A percentile compares a stretch with the other conserved stretches of the same genome.
These are phyloP conservation scores for Phytophthora quininea DNA, from an alignment of 352 stramenopile genomes.

Conservation along the genomic window DNA sequence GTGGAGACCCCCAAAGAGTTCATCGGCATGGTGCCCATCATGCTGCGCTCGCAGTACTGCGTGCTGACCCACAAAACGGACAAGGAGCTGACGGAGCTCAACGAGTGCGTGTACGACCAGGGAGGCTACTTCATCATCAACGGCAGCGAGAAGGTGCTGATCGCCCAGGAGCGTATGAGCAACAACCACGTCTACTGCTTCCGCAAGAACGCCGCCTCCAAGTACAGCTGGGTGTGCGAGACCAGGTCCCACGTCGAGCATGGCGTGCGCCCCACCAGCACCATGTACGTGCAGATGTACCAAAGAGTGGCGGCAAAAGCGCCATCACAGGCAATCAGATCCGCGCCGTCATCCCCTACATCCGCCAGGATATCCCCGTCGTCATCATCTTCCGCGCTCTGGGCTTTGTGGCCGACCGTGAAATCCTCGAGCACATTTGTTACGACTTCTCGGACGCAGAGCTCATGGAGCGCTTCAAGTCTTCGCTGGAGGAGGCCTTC, in stretches of 20 bases:
- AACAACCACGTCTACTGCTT: slow-evolving; percentile 99
- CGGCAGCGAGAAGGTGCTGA: slow-evolving; percentile 98
- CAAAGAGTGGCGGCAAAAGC: slow-evolving; percentile 92
- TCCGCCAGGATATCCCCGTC: slow-evolving; percentile 98
- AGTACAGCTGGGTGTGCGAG: slow-evolving; percentile 97
- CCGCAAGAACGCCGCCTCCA: slow-evolving; percentile 97
- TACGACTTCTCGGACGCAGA: slow-evolving; percentile 98
- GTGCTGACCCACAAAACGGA: slow-evolving; percentile 93
- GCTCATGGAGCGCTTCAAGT: slow-evolving; percentile 99
- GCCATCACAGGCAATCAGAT: slow-evolving; percentile 99
- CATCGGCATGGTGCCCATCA: slow-evolving; percentile 98
- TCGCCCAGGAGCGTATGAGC: slow-evolving; percentile 99
- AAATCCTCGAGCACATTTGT: slow-evolving; percentile 99
- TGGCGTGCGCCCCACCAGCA: slow-evolving; percentile 93
- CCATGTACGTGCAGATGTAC: slow-evolving; percentile 99
- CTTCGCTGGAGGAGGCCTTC: slow-evolving; percentile 98
- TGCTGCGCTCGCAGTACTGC: slow-evolving; percentile 97
- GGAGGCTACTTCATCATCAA: slow-evolving; percentile 99
- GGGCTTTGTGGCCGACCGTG: slow-evolving; percentile 95
- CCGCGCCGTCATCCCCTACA: slow-evolving; percentile 97
- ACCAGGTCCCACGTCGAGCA: slow-evolving; percentile 97
- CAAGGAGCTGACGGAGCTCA: slow-evolving; percentile 93
- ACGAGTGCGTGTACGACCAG: slow-evolving; percentile 99
- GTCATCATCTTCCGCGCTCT: slow-evolving; percentile 99
- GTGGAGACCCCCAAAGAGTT: slow-evolving; percentile 94